These are phyloP conservation scores for Zasmidium citrigriseum DNA, from an alignment of 2,329 filamentous ascomycete species.

Conservation along the genomic window DNA sequence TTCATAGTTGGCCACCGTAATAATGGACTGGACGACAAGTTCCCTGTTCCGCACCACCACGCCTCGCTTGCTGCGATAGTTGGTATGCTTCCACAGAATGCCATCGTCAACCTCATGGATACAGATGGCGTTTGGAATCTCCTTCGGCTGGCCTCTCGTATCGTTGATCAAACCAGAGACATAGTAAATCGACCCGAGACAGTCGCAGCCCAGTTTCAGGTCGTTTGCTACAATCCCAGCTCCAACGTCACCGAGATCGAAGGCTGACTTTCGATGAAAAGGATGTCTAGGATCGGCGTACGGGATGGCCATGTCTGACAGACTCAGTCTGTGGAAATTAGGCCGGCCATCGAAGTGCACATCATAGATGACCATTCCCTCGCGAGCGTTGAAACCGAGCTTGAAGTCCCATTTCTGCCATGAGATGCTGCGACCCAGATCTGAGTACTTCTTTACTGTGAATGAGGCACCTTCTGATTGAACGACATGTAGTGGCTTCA, in stretches of 20 bases:
- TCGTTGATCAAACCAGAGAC: slow-evolving; percentile 60
- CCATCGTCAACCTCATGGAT: slow-evolving; percentile 71
- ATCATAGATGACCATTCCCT: slow-evolving; percentile 69
- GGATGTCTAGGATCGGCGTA: slow-evolving; percentile 66
- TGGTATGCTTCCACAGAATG: slow-evolving; percentile 71
- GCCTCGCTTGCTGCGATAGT: slow-evolving; percentile 66
- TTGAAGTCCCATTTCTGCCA: slow-evolving; percentile 65
- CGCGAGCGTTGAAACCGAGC: slow-evolving; percentile 62
- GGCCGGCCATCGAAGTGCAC: slow-evolving; percentile 56
- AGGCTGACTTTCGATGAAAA: slow-evolving; percentile 69
- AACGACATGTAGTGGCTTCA: slow-evolving; percentile 70
- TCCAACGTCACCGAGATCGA: slow-evolving; percentile 68
- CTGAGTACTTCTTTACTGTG: slow-evolving; percentile 44
- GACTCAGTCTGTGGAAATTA: slow-evolving; percentile 65
- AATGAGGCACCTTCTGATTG: slow-evolving; percentile 73
- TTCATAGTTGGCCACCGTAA: slow-evolving; percentile 53
- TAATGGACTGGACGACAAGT: slow-evolving; percentile 68
- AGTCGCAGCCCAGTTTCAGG: slow-evolving; percentile 69
- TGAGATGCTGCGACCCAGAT: background rate
- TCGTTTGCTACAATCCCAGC: slow-evolving; percentile 66
- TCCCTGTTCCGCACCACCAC: slow-evolving; percentile 65
- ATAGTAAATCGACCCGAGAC: slow-evolving; percentile 70
- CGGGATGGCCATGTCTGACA: slow-evolving; percentile 68
- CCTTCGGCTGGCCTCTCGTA: slow-evolving; percentile 54
- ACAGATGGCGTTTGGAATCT: slow-evolving; percentile 67